phyloP scores from a whole-genome alignment of 208 protist genomes.

The Leishmania tarentolae region DNA sequence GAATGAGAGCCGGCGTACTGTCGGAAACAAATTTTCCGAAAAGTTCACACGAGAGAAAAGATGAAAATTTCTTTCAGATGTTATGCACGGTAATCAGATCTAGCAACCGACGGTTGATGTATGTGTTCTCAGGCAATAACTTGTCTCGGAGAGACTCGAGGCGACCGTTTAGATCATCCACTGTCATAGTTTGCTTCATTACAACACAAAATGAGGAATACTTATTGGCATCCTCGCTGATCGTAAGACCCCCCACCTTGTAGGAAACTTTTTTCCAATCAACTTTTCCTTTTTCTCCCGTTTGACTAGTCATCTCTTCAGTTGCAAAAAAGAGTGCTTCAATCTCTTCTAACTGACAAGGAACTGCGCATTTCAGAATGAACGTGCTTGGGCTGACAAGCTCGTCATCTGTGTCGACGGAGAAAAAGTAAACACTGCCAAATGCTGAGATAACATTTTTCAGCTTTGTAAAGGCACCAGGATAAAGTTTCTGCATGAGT shows the following conservation, averaged over 20 bases:
- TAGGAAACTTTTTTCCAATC: slow-evolving; percentile 27
- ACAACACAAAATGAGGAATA: slow-evolving; percentile 27
- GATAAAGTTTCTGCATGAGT: slow-evolving; percentile 20
- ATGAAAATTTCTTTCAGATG: background rate
- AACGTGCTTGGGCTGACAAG: slow-evolving; percentile 23
- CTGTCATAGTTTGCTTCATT: background rate
- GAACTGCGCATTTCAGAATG: slow-evolving; percentile 11
- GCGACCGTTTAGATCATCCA: slow-evolving; percentile 1
- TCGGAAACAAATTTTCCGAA: background rate
- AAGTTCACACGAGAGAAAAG: background rate
- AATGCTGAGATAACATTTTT: slow-evolving; percentile 65
- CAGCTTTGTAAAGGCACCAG: slow-evolving; percentile 2
- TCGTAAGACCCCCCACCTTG: background rate
- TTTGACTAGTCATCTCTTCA: background rate
- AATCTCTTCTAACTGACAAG: slow-evolving; percentile 16
- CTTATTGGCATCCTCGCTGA: background rate
- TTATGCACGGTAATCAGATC: slow-evolving; percentile 3
- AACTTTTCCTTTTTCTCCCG: background rate
- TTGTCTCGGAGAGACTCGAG: slow-evolving; percentile 16
- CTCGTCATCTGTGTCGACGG: slow-evolving; percentile 11
- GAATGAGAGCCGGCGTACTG: background rate
- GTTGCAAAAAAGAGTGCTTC: slow-evolving; percentile 27
- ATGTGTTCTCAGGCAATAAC: background rate
- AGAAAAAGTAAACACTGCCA: slow-evolving; percentile 41
- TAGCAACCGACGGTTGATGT: slow-evolving; percentile 12